Conservation (phyloP, 2,329 filamentous ascomycete genomes). For the Pseudogymnoascus sp. region DNA sequence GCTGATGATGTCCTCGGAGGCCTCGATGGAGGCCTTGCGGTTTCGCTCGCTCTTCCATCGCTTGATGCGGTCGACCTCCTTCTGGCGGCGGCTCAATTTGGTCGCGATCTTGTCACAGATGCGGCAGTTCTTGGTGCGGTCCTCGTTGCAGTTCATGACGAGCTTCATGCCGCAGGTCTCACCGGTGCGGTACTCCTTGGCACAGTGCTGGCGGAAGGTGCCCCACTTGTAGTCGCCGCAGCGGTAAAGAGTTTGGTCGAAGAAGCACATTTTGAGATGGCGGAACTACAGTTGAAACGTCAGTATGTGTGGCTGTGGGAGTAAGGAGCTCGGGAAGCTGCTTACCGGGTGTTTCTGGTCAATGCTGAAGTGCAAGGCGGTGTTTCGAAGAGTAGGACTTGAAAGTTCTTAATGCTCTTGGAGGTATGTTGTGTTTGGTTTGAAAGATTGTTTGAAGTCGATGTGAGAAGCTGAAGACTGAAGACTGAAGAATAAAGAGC, state of each 20-base stretch:
- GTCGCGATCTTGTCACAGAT: constrained; percentile 84
- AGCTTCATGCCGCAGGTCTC: constrained; percentile 95
- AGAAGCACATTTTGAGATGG: constrained; percentile 75
- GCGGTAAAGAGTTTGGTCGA: constrained; percentile 75
- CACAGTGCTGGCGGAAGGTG: constrained; percentile 85
- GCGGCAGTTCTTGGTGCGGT: constrained; percentile 60
- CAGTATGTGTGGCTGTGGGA: constrained; percentile 12
- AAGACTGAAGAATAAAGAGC: constrained; percentile 6
- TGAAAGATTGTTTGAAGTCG: constrained; percentile 16
- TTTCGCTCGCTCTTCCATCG: constrained; percentile 60
- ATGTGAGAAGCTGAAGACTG: constrained; percentile 14
- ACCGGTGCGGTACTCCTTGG: constrained; percentile 88
- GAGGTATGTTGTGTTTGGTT: constrained; percentile 13
- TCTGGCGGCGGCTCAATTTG: constrained; percentile 66
- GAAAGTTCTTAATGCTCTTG: constrained; percentile 14
- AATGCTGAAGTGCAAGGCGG: constrained; percentile 12
- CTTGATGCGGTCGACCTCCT: constrained; percentile 65
- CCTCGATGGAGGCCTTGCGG: constrained; percentile 63
- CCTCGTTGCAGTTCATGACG: constrained; percentile 63
- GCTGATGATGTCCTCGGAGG: constrained; percentile 60
- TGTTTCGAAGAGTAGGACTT: constrained; percentile 15
- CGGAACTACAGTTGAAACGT: background rate
- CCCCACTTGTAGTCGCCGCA: constrained; percentile 96
- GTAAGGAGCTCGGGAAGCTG: constrained; percentile 20
- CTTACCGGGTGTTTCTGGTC: constrained; percentile 14